Evolutionary conservation across 306 rosid species (phyloP), one percentile per base, ranked within the genome.

Genomic region (Phaseolus lunatus): DNA sequence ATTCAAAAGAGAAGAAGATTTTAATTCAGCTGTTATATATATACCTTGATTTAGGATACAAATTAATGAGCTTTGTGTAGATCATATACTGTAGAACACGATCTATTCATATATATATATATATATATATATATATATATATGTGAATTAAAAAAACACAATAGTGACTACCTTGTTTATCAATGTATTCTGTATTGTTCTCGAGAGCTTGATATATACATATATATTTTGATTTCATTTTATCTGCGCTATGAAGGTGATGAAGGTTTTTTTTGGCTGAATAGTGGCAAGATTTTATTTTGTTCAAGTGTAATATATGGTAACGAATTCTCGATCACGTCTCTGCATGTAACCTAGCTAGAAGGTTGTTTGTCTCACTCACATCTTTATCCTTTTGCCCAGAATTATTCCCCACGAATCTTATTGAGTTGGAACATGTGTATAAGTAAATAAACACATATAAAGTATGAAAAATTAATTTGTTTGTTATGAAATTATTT

Each of bases 361-460:
- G 82, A 83, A 83, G 86, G 85, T 83, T 67, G 84, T 79, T 61
- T 67, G 85, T 80, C 84, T 45, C 70, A 27, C 75, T 83, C 86
- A 77, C 56, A 58, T 84, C 84, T 56, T 81, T 79, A 76, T 84
- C 76, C 33, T 71, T 78, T 31, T 82, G 39, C 75, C 44, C 65
- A 59, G 75, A 66, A 80, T 56, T 22, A 81, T 72, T 50, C 15
- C 20, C 53, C 27, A 61, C 45, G 77, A 52, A 80, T 83, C 80
- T 37, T 48, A 48, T 47, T 80, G 53, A 43, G 78, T 74, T 52
- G 75, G 70, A 64, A 78, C 27, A 70, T 49, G 7, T 22, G 73
- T 61, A 37, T 48, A 64, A 23, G 45, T 5, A 37, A 15, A 76
- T 50, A 57, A 54, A 48, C 52, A 70, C 75, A 79, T 50, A 76